Base-by-base conservation (phyloP, 352 stramenopile genomes). In the Phytophthora idaei region DNA sequence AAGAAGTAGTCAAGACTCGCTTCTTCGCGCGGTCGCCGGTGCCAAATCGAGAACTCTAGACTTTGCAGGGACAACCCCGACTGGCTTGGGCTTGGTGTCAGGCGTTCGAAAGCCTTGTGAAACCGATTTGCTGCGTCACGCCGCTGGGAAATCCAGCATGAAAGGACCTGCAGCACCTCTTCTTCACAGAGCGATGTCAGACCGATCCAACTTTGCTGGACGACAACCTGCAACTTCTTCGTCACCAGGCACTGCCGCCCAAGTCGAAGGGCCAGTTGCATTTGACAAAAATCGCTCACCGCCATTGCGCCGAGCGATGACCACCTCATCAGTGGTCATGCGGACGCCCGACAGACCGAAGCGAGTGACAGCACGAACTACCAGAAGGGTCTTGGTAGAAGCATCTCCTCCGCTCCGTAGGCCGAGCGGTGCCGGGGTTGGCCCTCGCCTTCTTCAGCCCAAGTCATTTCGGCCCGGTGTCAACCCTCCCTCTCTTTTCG, bases 271-370 rank as follows among this genome's bases (percentile, higher is more conserved):
- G 3, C 12, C 17, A 55, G 32, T 21, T 37, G 41, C 48, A 45
- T 25, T 44, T 27, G 14, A 25, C 17, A 72, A 28, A 57, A 54
- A 8, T 39, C 29, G 28, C 7, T 54, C 17, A n/a, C 28, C 27
- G 29, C 31, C 41, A 28, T 47, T 61, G 31, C 55, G 55, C 12
- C 62, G 63, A 54, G 37, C 61, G 29, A 46, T 46, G 36, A 65
- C 41, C 28, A 67, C 58, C 61, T 76, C 63, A 21, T 71, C 63
- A 25, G 57, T 94, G 4, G 79, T 96, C 14, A 90, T 93, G 78
- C 74, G 86, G 31, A 96, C 88, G 21, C 88, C 88, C 1, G 88
- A 96, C 56, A 81, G 86, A 42, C 86, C 88, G 9, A 87, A 90
- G 27, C 71, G 85, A n/a, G 67, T 74, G 5, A 64, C 73, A 51